phyloP scores from a whole-genome alignment of 179 eudicot genomes.

The Amaranthus tricolor region DNA sequence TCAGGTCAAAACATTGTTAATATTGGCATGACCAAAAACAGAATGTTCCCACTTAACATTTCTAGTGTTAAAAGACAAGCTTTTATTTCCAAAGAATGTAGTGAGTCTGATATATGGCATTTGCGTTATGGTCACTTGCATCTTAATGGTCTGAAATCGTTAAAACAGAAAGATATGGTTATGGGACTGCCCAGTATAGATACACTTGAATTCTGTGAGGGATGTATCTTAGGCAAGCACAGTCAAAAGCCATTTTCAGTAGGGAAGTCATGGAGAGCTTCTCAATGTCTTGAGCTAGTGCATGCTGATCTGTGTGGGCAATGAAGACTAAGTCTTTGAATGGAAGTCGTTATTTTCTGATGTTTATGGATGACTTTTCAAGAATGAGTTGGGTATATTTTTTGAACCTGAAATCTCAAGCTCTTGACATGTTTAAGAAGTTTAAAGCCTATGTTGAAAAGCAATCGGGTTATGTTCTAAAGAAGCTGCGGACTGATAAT shows the following conservation, averaged over 20 bases:
- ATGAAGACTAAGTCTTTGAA: neutral
- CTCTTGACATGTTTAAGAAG: neutral
- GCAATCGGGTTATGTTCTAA: too few relatives aligned
- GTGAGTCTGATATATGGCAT: constrained; percentile 10
- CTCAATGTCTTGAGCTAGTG: neutral
- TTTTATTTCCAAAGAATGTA: too few relatives aligned
- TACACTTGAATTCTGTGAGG: too few relatives aligned
- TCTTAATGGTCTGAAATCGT: neutral
- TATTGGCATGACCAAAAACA: too few relatives aligned
- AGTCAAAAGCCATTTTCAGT: neutral
- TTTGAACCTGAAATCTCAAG: neutral
- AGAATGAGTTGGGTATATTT: neutral
- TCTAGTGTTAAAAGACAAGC: too few relatives aligned
- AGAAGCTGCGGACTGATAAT: too few relatives aligned
- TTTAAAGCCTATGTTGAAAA: neutral
- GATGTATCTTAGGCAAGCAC: too few relatives aligned
- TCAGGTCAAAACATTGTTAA: too few relatives aligned
- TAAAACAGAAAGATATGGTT: constrained; percentile 6
- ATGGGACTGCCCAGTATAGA: neutral
- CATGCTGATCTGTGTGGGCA: neutral
- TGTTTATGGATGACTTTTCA: neutral
- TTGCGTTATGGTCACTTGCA: constrained; percentile 12
- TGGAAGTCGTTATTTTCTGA: neutral
- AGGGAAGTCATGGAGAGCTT: neutral
- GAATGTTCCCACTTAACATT: too few relatives aligned